Conservation (phyloP, 2,329 filamentous ascomycete genomes). For the Sporothrix globosa region DNA sequence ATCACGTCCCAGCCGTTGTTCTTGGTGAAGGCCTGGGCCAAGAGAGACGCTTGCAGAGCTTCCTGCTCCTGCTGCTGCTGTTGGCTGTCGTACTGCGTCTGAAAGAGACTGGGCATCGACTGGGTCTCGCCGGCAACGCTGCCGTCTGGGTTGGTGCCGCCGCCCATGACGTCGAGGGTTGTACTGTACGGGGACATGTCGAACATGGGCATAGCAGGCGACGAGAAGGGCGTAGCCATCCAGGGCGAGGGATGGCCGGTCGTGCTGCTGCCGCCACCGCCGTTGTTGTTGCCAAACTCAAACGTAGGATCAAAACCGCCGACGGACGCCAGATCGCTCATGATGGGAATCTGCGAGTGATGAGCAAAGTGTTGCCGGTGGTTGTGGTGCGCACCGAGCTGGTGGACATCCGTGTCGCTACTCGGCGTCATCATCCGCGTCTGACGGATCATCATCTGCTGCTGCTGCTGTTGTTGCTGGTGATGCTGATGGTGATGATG, state of each 20-base stretch:
- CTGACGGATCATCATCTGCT: conserved; percentile 31
- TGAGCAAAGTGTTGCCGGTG: neutral
- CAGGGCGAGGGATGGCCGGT: neutral
- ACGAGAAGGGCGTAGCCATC: conserved; percentile 26
- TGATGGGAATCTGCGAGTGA: neutral
- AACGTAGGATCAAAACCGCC: conserved; percentile 32
- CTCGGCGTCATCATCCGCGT: conserved; percentile 56
- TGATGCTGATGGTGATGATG: conserved; percentile 37
- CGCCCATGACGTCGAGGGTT: neutral
- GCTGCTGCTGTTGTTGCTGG: conserved; percentile 6
- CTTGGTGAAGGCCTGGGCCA: conserved; percentile 24
- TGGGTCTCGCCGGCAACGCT: neutral
- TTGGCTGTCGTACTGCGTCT: conserved; percentile 8
- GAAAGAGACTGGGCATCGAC: conserved; percentile 13
- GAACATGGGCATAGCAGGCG: conserved; percentile 23
- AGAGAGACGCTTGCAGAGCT: neutral
- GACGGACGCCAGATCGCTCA: conserved; percentile 37
- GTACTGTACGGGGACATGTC: conserved; percentile 18
- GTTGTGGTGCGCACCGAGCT: neutral
- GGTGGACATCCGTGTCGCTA: conserved; percentile 54
- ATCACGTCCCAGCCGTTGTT: conserved; percentile 29
- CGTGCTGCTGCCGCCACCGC: neutral
- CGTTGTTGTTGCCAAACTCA: conserved; percentile 37
- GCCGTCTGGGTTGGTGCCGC: neutral
- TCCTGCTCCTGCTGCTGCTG: conserved; percentile 16